Evolutionary conservation across 495 filamentous ascomycete species (phyloP).

Genomic region (Lepraria neglecta): DNA sequence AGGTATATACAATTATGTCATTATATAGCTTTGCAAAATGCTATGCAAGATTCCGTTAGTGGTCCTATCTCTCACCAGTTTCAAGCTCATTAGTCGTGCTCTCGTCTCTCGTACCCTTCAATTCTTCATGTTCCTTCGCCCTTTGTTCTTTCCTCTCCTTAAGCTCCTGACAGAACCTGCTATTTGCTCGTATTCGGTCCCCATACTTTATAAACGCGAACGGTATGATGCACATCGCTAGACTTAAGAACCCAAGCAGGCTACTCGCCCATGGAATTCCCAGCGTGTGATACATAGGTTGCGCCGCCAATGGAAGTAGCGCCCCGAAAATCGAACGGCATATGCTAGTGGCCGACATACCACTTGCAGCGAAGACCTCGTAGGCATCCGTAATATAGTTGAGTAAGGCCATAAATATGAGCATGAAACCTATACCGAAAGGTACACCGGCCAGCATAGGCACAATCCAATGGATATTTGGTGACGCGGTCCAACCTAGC

Average conservation of each 20-base stretch:
- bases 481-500: constrained; percentile 60
- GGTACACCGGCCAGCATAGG: constrained; percentile 59
- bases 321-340: constrained; percentile 58
- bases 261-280: constrained; percentile 44
- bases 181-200: constrained; percentile 30
- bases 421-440: constrained; percentile 59
- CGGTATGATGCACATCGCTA: constrained; percentile 38
- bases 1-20: neutral
- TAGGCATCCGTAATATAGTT: constrained; percentile 75
- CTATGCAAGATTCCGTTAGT: neutral
- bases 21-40: neutral
- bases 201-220: constrained; percentile 41
- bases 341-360: constrained; percentile 58
- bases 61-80: neutral
- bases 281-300: constrained; percentile 39
- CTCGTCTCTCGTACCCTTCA: neutral
- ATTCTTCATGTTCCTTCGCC: neutral
- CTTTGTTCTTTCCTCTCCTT: constrained; percentile 17
- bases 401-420: constrained; percentile 50
- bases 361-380: constrained; percentile 62
- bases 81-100: neutral
- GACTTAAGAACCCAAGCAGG: constrained; percentile 43
- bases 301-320: constrained; percentile 40
- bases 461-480: constrained; percentile 55
- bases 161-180: constrained; percentile 21